Percentiles rank a stretch among this genome's conserved stretches.
phyloP scores from a whole-genome alignment of 352 stramenopile species.

The Paralagenidium karlingii region DNA sequence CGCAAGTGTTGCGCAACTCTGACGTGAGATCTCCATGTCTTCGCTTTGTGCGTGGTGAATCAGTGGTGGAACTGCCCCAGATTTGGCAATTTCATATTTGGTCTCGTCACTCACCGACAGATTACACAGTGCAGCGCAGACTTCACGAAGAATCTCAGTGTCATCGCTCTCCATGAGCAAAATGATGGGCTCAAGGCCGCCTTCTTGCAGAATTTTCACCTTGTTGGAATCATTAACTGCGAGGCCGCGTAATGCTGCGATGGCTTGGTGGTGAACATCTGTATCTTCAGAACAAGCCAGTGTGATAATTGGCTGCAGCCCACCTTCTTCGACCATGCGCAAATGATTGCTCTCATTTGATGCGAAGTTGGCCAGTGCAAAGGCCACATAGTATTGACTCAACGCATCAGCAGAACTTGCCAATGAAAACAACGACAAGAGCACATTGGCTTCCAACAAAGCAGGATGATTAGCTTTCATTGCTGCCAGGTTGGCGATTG shows the following conservation, averaged over 20 bases:
- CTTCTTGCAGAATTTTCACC: slow-evolving; percentile 95
- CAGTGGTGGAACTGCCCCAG: slow-evolving; percentile 80
- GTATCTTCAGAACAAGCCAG: slow-evolving; percentile 85
- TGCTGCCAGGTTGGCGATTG: slow-evolving; percentile 90
- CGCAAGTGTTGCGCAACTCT: slow-evolving; percentile 87
- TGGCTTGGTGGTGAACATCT: slow-evolving; percentile 91
- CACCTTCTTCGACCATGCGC: slow-evolving; percentile 91
- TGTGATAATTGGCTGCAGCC: slow-evolving; percentile 91
- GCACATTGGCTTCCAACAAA: slow-evolving; percentile 84
- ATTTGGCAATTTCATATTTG: slow-evolving; percentile 96
- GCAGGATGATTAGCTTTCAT: slow-evolving; percentile 91
- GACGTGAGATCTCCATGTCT: slow-evolving; percentile 85
- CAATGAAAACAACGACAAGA: slow-evolving; percentile 88
- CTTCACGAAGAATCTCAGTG: slow-evolving; percentile 89
- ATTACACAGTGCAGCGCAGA: slow-evolving; percentile 91
- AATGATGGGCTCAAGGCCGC: slow-evolving; percentile 88
- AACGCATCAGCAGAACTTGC: slow-evolving; percentile 88
- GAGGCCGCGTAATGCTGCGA: slow-evolving; percentile 88
- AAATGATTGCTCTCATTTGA: slow-evolving; percentile 88
- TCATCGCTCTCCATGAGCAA: slow-evolving; percentile 85
- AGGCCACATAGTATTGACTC: slow-evolving; percentile 93
- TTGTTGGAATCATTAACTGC: slow-evolving; percentile 86
- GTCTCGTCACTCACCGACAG: slow-evolving; percentile 92
- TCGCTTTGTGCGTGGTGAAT: slow-evolving; percentile 88
- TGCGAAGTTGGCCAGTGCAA: slow-evolving; percentile 91